Evolutionary conservation across 108 stramenopile genomes (phyloP), one percentile per base, ranked within the genome.

Genomic region (Cylindrotheca fusiformis): DNA sequence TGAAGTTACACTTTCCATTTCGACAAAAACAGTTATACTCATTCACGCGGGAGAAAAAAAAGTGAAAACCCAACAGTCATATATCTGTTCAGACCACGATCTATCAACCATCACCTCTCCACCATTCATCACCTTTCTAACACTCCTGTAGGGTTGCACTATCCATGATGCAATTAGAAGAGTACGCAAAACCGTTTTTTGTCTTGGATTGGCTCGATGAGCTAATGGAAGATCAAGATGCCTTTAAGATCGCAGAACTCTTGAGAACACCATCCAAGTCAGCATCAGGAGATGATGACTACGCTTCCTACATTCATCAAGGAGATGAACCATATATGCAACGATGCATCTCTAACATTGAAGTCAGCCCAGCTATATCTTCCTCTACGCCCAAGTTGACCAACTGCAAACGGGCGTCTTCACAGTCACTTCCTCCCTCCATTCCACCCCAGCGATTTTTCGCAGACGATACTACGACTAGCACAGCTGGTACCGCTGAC

Each of bases 201-300:
- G 22, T 63, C 51, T 36, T 63, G 51, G 63, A 63, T 41, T 63
- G 63, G 63, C 63, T 63, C 22, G 63, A 63, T 0, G 63, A 63
- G 24, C 22, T 63, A 18, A 29, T 49, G 30, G 63, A 22, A 1
- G 51, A 53, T 63, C 63, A 63, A 24, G 63, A 63, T 36, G 14
- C 49, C 6, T 12, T 49, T 5, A 31, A 52, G 26, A 2, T 63
- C 2, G 50, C 63, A 19, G 18, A 23, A 2, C 51, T 63, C 19
- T 51, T 63, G 31, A 52, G 52, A 30, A 63, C 63, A 12, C 63
- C 63, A 31, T 32, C 55, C 18, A 1, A 56, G 18, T 28, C 29
- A 25, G 6, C 8, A 10, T 22, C 23, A 1, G 55, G 32, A 30
- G 30, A 12, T 1, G 55, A 56, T 19, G 4, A 30, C 28, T 33